Conservation (phyloP, 2,329 filamentous ascomycete species). For the Penicillium sp. region DNA sequence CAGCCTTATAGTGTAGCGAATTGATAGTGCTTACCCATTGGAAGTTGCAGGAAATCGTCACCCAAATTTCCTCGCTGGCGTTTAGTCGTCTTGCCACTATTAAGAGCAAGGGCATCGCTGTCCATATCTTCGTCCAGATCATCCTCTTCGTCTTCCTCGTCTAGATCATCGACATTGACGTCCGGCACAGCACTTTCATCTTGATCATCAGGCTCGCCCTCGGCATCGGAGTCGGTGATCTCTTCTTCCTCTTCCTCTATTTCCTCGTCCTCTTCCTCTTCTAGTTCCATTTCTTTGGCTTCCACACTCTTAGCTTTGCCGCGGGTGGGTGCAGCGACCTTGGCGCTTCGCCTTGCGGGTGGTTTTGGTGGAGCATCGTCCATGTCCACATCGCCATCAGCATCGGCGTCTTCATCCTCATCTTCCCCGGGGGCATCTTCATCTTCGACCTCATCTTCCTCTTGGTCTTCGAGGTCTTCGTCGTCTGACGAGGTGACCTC, state of each 20-base stretch:
- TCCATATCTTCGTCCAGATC: slow-evolving; percentile 50
- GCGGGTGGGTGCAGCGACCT: slow-evolving; percentile 41
- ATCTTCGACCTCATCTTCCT: slow-evolving; percentile 46
- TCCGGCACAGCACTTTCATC: slow-evolving; percentile 51
- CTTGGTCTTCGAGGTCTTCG: slow-evolving; percentile 53
- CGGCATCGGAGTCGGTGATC: slow-evolving; percentile 50
- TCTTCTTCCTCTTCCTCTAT: slow-evolving; percentile 59
- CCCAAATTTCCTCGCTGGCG: slow-evolving; percentile 66
- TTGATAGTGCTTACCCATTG: slow-evolving; percentile 55
- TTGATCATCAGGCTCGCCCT: slow-evolving; percentile 54
- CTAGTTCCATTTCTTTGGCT: slow-evolving; percentile 51
- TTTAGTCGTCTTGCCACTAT: slow-evolving; percentile 69
- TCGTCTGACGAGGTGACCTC: slow-evolving; percentile 50
- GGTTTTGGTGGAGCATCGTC: slow-evolving; percentile 49
- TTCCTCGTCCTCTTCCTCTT: slow-evolving; percentile 52
- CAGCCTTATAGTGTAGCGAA: neutral
- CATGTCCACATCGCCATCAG: slow-evolving; percentile 47
- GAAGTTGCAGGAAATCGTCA: slow-evolving; percentile 56
- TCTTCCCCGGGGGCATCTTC: slow-evolving; percentile 41
- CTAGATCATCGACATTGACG: slow-evolving; percentile 42
- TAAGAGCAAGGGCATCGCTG: slow-evolving; percentile 51
- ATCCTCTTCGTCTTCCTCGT: slow-evolving; percentile 47
- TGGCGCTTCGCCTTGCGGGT: slow-evolving; percentile 42
- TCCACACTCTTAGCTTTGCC: slow-evolving; percentile 50
- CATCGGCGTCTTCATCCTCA: slow-evolving; percentile 48